These are phyloP conservation scores for Saccharomyces cerevisiae DNA, from an alignment of 805 yeast species.

Conservation along the genomic window DNA sequence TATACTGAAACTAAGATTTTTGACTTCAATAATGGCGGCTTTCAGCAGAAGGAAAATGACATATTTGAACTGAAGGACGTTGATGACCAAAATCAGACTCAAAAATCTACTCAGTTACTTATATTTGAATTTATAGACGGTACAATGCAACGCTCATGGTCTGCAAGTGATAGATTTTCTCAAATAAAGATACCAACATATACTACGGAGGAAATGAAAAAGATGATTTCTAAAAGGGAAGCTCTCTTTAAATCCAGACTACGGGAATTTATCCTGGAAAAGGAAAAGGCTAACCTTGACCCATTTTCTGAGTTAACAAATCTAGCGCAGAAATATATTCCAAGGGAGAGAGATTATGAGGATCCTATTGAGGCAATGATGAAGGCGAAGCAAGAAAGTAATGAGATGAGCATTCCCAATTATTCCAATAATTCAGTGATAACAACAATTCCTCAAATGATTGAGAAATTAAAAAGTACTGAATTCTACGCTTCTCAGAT, in stretches of 20 bases:
- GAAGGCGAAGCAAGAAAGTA: slow-evolving; percentile 23
- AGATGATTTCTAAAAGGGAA: slow-evolving; percentile 51
- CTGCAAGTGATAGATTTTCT: slow-evolving; percentile 32
- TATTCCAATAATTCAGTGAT: slow-evolving; percentile 22
- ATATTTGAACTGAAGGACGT: slow-evolving; percentile 40
- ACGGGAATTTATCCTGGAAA: slow-evolving; percentile 29
- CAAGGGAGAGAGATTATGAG: slow-evolving; percentile 39
- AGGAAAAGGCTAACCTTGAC: slow-evolving; percentile 26
- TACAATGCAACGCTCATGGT: slow-evolving; percentile 41
- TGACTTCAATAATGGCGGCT: slow-evolving; percentile 39
- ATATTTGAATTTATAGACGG: slow-evolving; percentile 76
- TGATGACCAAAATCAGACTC: slow-evolving; percentile 23
- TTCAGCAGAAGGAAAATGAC: slow-evolving; percentile 47
- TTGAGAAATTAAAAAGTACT: slow-evolving; percentile 39
- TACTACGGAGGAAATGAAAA: slow-evolving; percentile 48
- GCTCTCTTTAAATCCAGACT: slow-evolving; percentile 41
- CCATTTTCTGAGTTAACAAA: slow-evolving; percentile 37
- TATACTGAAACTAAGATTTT: slow-evolving; percentile 32
- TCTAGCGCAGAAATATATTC: slow-evolving; percentile 35
- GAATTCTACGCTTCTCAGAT: slow-evolving; percentile 60
- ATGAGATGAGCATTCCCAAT: slow-evolving; percentile 17
- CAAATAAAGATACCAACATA: slow-evolving; percentile 45
- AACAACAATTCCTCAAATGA: slow-evolving; percentile 41
- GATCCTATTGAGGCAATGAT: slow-evolving; percentile 61
- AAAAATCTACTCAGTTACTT: slow-evolving; percentile 44